A percentile compares a stretch with the other conserved stretches of the same genome.
Conservation (phyloP, 225 moss, liverwort and hornwort genomes). For the Neckera pumila region DNA sequence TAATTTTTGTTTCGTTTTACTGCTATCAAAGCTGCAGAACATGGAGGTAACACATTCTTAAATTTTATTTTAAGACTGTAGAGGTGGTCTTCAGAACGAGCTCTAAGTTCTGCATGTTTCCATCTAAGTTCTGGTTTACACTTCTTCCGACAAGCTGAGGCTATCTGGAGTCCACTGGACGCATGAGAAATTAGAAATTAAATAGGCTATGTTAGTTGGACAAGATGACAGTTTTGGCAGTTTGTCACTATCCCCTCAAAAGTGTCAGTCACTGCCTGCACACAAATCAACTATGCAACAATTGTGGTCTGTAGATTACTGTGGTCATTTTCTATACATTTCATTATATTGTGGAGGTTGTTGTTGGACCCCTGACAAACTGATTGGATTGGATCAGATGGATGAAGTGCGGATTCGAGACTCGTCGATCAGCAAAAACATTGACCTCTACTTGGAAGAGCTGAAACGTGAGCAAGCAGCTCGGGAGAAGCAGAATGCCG, state of each 20-base stretch:
- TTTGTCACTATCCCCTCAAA: too few species aligned
- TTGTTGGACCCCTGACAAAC: background rate
- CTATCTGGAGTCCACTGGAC: background rate
- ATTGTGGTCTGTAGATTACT: background rate
- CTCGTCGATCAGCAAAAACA: slow-evolving; percentile 40
- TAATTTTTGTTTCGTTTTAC: background rate
- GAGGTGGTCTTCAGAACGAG: background rate
- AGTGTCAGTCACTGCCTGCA: too few species aligned
- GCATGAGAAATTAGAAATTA: background rate
- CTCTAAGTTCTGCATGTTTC: background rate
- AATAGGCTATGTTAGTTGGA: background rate
- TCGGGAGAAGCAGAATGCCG: slow-evolving; percentile 53
- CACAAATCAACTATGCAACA: background rate
- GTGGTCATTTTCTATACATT: background rate
- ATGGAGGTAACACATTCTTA: background rate
- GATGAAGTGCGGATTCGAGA: slow-evolving; percentile 71
- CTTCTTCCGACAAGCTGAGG: background rate
- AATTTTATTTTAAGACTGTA: background rate
- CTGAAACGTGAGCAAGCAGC: slow-evolving; percentile 86
- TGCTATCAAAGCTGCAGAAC: background rate
- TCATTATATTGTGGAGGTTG: background rate
- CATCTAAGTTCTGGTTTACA: background rate
- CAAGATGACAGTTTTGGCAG: too few species aligned
- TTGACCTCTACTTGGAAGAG: slow-evolving; percentile 92
- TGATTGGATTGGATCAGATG: slow-evolving; percentile 26